Base-by-base conservation (phyloP, 371 early-diverging fungal genomes). In the Rhizopus delemar region DNA sequence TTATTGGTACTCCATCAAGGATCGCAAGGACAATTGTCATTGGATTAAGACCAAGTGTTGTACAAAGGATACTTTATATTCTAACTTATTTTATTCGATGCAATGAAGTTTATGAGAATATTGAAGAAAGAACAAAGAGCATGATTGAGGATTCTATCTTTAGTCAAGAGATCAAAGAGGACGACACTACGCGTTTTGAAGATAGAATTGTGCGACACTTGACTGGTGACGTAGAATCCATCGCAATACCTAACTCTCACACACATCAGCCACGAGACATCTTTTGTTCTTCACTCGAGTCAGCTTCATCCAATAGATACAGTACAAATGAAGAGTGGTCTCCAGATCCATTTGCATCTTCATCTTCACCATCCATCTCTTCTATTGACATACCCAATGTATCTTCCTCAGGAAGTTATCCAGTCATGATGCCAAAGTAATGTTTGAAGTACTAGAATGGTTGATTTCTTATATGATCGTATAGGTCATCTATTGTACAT, bases 21-120 rank as follows among this genome's bases (percentile, higher is more conserved):
- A 74, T 85, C 53, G 73, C 84, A 51, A 68, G 86, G 48, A 84
- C 86, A 2, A 73, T 87, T 45, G 82, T 87, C 5, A 79, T 84
- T 16, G 87, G 87, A 0, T 66, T 73, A 58, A 66, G 77, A 12
- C 68, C 71, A 2, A 77, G 73, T 41, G 64, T 80, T 51, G 86
- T 87, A 28, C 75, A 81, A 28, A 78, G 85, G 11, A 71, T 87
- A 3, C 56, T 87, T 3, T 85, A 73, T 49, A 73, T 87, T 8
- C 68, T 87, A 34, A 80, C 82, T 36, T 87, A 87, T 57, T 77
- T 87, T 35, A 83, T 87, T 34, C 75, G 87, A 31, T 87, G 87
- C 61, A 87, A 85, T 53, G 87, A 87, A 61, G 83, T 87, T 8
- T 84, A 80, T 60, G 79, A 82, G 41, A 82, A 74, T 11, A 54